Conservation (phyloP, 2,329 filamentous ascomycete genomes). For the Cladosporium sp. region DNA sequence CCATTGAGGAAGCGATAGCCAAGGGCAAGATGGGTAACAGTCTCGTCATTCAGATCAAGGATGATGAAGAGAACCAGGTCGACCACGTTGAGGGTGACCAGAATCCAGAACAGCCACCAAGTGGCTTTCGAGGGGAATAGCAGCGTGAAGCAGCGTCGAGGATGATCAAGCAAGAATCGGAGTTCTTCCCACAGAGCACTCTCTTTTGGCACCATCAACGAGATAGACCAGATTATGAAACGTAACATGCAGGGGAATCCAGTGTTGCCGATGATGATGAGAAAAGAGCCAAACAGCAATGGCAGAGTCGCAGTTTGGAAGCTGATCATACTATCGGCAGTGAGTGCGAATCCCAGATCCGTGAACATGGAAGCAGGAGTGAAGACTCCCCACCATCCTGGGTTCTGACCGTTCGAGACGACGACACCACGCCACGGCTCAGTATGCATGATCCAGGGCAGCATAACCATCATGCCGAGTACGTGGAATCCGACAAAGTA, state of each 20-base stretch:
- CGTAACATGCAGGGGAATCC: slow-evolving; percentile 94
- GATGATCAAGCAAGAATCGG: slow-evolving; percentile 88
- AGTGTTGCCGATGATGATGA: slow-evolving; percentile 94
- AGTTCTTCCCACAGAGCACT: slow-evolving; percentile 86
- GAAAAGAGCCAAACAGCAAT: slow-evolving; percentile 75
- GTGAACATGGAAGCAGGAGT: slow-evolving; percentile 87
- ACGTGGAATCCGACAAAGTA: slow-evolving; percentile 87
- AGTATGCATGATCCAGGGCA: slow-evolving; percentile 77
- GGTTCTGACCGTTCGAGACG: slow-evolving; percentile 61
- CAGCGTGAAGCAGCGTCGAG: slow-evolving; percentile 91
- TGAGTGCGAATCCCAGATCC: slow-evolving; percentile 91
- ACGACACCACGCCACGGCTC: slow-evolving; percentile 66
- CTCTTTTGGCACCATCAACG: slow-evolving; percentile 64
- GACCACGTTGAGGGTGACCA: slow-evolving; percentile 77
- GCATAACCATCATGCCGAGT: slow-evolving; percentile 70
- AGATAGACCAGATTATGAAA: slow-evolving; percentile 83
- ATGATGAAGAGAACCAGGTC: slow-evolving; percentile 92
- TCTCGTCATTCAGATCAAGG: slow-evolving; percentile 76
- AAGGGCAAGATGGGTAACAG: slow-evolving; percentile 67
- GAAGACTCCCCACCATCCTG: slow-evolving; percentile 89
- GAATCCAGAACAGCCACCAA: slow-evolving; percentile 92
- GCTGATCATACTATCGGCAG: slow-evolving; percentile 88
- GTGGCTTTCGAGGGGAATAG: slow-evolving; percentile 87
- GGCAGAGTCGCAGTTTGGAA: slow-evolving; percentile 78
- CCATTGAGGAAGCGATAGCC: slow-evolving; percentile 81